These are phyloP conservation scores for Mycena floridula DNA, from an alignment of 768 basidiomycete species.

Conservation along the genomic window DNA sequence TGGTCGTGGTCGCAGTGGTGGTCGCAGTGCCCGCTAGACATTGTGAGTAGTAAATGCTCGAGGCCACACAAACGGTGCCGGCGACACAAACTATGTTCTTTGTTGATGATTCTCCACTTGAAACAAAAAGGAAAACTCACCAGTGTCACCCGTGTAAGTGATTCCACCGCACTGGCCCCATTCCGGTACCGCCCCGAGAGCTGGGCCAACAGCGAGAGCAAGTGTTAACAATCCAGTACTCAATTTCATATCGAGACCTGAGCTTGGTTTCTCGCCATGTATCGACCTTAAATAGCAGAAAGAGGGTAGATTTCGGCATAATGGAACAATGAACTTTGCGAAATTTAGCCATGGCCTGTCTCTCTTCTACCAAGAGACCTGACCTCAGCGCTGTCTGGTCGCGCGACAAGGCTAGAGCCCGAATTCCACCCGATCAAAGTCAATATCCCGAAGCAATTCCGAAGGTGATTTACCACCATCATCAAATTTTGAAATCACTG, in stretches of 20 bases:
- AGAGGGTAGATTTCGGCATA: no score
- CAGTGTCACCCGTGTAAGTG: conserved; percentile 24
- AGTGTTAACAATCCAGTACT: conserved; percentile 10
- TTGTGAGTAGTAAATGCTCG: conserved; percentile 28
- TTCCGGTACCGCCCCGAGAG: conserved; percentile 12
- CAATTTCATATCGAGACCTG: conserved; percentile 12
- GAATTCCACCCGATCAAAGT: conserved; percentile 1
- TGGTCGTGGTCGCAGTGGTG: conserved; percentile 8
- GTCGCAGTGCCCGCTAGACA: conserved; percentile 16
- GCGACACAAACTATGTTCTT: conserved; percentile 28
- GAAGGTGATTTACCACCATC: no score
- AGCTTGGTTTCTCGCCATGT: no score
- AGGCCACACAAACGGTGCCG: conserved; percentile 20
- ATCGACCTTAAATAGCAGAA: no score
- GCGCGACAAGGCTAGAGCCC: no score
- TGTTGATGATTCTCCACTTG: no score
- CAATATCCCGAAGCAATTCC: conserved; percentile 86
- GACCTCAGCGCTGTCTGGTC: no score
- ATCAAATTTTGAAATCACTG: no score
- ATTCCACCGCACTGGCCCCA: conserved; percentile 22
- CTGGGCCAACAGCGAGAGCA: conserved; percentile 11
- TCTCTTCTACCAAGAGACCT: not conserved
- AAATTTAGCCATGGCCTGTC: not conserved
- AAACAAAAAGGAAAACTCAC: conserved; percentile 11
- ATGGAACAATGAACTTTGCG: not conserved